phyloP scores from a whole-genome alignment of 148 eudicot genomes.

The Persicaria maculosa region DNA sequence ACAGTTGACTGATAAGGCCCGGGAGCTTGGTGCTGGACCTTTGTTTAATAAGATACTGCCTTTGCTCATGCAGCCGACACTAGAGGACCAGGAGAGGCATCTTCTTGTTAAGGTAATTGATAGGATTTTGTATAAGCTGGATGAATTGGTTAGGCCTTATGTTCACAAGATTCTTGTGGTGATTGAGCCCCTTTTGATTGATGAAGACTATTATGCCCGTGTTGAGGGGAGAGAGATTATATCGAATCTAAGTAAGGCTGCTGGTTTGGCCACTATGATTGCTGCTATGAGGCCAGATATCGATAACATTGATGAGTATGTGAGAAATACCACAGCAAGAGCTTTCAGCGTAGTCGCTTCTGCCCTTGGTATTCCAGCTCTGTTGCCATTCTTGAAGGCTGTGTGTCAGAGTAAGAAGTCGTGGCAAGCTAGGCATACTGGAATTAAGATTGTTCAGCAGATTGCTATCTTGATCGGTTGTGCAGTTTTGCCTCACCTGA shows the following conservation, averaged over 20 bases:
- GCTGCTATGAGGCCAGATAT: conserved; percentile 99
- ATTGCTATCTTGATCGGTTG: conserved; percentile 95
- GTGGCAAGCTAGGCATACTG: conserved; percentile 99
- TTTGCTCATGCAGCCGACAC: conserved; percentile 92
- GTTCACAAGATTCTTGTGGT: conserved; percentile 96
- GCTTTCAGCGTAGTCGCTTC: conserved; percentile 99
- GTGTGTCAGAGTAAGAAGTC: conserved; percentile 99
- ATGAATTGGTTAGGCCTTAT: conserved; percentile 89
- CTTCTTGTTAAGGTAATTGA: conserved; percentile 95
- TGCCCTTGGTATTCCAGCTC: conserved; percentile 94
- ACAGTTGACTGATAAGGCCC: conserved; percentile 90
- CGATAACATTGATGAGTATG: conserved; percentile 94
- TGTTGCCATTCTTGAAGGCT: conserved; percentile 88
- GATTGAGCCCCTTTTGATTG: conserved; percentile 87
- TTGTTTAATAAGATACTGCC: conserved; percentile 82
- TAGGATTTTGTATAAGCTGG: conserved; percentile 84
- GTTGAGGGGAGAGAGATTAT: conserved; percentile 96
- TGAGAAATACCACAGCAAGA: conserved; percentile 95
- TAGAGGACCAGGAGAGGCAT: conserved; percentile 95
- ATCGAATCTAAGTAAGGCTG: conserved; percentile 95
- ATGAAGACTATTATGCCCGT: conserved; percentile 97
- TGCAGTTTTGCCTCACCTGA: conserved; percentile 92
- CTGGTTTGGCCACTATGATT: conserved; percentile 98
- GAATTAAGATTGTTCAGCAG: conserved; percentile 96
- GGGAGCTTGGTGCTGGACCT: conserved; percentile 95